Evolutionary conservation across 2,329 filamentous ascomycete species (phyloP).

Genomic region (Talaromyces piceae): DNA sequence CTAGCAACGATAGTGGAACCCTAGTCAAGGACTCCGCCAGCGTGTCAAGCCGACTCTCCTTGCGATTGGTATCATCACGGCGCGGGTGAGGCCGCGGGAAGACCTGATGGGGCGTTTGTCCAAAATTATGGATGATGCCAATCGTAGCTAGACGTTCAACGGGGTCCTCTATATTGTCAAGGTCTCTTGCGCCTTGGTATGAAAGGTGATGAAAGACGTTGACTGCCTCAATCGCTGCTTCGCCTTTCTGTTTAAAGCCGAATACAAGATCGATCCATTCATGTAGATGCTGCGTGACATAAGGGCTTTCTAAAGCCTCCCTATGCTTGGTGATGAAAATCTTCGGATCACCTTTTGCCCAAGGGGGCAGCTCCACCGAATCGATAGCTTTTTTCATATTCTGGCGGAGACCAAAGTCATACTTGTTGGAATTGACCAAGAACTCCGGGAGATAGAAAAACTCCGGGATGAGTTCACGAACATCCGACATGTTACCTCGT

Average conservation of each 20-base stretch:
- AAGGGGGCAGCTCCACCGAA: constrained; percentile 81
- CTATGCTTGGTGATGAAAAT: constrained; percentile 94
- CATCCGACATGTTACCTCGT: constrained; percentile 82
- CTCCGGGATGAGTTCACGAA: constrained; percentile 88
- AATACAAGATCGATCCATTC: constrained; percentile 96
- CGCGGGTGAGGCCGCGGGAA: constrained; percentile 73
- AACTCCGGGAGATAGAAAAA: constrained; percentile 98
- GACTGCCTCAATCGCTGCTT: constrained; percentile 79
- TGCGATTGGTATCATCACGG: constrained; percentile 61
- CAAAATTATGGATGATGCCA: constrained; percentile 96
- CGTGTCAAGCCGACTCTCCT: constrained; percentile 65
- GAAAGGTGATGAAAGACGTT: constrained; percentile 97
- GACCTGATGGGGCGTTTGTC: constrained; percentile 92
- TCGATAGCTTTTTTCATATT: constrained; percentile 73
- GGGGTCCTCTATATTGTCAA: constrained; percentile 84
- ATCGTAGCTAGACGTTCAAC: constrained; percentile 83
- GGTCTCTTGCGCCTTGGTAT: constrained; percentile 85
- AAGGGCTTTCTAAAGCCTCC: constrained; percentile 89
- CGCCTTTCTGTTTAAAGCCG: constrained; percentile 86
- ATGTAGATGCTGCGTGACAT: constrained; percentile 83
- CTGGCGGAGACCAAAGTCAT: constrained; percentile 85
- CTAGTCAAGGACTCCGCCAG: constrained; percentile 68
- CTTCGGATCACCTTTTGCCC: constrained; percentile 92
- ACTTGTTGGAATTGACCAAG: constrained; percentile 84
- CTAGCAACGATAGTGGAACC: constrained; percentile 69